Conservation (phyloP, 2,329 filamentous ascomycete species). For the Aureobasidium sp. region DNA sequence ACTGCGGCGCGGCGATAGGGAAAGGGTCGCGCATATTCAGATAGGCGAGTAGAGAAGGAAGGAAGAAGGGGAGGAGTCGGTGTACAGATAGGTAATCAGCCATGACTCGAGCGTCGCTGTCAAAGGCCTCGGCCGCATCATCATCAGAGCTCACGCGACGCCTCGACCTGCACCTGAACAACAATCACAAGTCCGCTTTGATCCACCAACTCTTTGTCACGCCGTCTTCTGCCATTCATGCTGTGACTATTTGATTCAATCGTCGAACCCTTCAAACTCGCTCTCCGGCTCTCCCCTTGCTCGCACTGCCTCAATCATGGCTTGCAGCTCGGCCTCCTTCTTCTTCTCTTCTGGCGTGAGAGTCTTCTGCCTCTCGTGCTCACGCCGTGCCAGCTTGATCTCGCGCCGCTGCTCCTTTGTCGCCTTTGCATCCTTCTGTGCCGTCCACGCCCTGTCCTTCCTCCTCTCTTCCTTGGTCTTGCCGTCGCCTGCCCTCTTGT, state of each 20-base stretch:
- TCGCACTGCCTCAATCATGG: conserved; percentile 27
- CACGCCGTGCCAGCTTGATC: conserved; percentile 26
- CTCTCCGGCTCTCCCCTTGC: conserved; percentile 15
- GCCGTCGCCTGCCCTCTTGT: conserved; percentile 24
- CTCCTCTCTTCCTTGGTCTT: conserved; percentile 25
- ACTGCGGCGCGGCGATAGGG: conserved; percentile 48
- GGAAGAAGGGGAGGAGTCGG: not conserved
- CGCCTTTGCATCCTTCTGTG: conserved; percentile 29
- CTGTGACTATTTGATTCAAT: conserved; percentile 3
- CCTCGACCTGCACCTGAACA: not conserved
- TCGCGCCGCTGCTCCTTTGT: conserved; percentile 27
- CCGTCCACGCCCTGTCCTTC: conserved; percentile 31
- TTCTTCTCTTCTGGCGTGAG: conserved; percentile 25
- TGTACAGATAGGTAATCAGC: not conserved
- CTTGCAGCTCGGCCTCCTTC: conserved; percentile 26
- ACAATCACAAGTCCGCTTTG: not conserved
- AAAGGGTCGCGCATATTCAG: conserved; percentile 65
- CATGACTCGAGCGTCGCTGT: not conserved
- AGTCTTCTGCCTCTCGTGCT: conserved; percentile 24
- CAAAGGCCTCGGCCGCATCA: conserved; percentile 1
- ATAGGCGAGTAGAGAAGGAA: not conserved
- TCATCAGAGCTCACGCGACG: not conserved
- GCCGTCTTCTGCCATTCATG: not conserved
- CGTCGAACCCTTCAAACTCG: conserved; percentile 18
- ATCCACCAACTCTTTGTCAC: not conserved